Conservation (phyloP, 2,329 filamentous ascomycete species). For the Aspergillus awamori region DNA sequence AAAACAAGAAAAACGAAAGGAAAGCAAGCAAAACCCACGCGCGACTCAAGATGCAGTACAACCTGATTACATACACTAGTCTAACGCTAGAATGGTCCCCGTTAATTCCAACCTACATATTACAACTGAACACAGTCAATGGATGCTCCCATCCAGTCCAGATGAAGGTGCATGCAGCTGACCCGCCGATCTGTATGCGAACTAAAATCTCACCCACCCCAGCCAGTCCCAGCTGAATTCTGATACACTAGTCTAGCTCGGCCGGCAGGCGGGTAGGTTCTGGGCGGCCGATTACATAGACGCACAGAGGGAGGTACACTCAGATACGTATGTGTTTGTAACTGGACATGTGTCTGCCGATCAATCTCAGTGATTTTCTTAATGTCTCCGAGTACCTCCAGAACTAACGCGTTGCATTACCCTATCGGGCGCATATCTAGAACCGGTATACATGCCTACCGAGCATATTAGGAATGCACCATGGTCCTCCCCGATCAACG, state of each 20-base stretch:
- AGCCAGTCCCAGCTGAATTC: neutral
- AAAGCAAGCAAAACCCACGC: neutral
- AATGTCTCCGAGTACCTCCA: neutral
- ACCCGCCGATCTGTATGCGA: neutral
- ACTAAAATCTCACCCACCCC: neutral
- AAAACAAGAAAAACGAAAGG: neutral
- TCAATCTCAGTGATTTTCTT: neutral
- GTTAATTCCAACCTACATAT: neutral
- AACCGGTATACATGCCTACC: neutral
- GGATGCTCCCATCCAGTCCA: neutral
- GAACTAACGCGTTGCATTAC: neutral
- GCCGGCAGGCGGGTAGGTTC: neutral
- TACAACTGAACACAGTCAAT: neutral
- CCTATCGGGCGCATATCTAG: neutral
- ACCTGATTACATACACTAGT: neutral
- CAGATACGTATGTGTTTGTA: too few species aligned
- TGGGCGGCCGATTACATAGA: too few species aligned
- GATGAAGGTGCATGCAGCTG: neutral
- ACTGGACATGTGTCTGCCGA: neutral
- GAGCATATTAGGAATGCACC: neutral
- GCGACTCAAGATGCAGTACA: neutral
- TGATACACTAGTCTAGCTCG: neutral
- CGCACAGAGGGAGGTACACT: too few species aligned
- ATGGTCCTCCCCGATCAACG: neutral
- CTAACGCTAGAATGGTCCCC: neutral